Percentiles rank a stretch among this genome's conserved stretches.
Evolutionary conservation across 2,329 filamentous ascomycete species (phyloP).

Genomic region (Verticillium dahliae): DNA sequence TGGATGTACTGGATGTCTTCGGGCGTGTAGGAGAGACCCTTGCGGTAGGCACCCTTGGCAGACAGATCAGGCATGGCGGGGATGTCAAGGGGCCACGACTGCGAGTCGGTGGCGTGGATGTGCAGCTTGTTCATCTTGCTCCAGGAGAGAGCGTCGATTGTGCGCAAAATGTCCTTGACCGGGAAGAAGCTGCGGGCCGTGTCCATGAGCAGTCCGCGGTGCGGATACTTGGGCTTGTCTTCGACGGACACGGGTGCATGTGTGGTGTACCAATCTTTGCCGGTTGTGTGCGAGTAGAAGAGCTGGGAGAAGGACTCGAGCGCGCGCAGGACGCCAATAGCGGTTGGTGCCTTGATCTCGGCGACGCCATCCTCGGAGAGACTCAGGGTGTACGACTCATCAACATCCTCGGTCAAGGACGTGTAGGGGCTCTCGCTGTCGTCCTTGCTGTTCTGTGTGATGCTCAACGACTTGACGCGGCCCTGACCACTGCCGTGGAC

Average conservation of each 20-base stretch:
- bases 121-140: conserved; percentile 82
- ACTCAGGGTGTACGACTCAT: conserved; percentile 69
- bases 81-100: conserved; percentile 81
- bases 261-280: conserved; percentile 57
- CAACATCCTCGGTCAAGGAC: conserved; percentile 55
- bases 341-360: conserved; percentile 57
- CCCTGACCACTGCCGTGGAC: conserved; percentile 29
- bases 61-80: conserved; percentile 67
- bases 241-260: conserved; percentile 63
- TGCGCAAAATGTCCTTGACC: conserved; percentile 61
- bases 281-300: conserved; percentile 64
- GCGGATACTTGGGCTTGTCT: conserved; percentile 68
- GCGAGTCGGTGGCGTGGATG: conserved; percentile 74
- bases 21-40: conserved; percentile 60
- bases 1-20: conserved; percentile 61
- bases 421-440: conserved; percentile 52
- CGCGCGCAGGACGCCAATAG: conserved; percentile 64
- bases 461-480: conserved; percentile 52
- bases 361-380: conserved; percentile 53
- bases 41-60: conserved; percentile 65
- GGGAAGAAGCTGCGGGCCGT: conserved; percentile 67
- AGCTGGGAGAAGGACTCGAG: conserved; percentile 74
- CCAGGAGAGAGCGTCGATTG: conserved; percentile 69
- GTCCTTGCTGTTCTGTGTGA: conserved; percentile 49
- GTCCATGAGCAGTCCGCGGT: conserved; percentile 77